These are phyloP conservation scores for Viridothelium virens DNA, from an alignment of 495 filamentous ascomycete species.

Conservation along the genomic window DNA sequence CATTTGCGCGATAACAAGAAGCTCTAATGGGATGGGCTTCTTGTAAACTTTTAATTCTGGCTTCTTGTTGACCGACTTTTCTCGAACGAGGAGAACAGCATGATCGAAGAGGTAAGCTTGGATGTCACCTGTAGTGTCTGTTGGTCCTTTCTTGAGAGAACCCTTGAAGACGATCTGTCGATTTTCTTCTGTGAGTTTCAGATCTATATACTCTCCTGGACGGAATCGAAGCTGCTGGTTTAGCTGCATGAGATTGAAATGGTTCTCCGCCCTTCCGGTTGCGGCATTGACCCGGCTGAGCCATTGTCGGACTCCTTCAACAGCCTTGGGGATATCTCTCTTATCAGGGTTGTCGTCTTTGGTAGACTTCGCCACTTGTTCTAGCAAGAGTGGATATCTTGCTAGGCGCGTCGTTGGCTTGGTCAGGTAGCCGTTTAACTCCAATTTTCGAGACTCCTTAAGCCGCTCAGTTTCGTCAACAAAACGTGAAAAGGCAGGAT, in stretches of 20 bases:
- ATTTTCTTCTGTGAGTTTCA: conserved; percentile 89
- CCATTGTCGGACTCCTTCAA: conserved; percentile 76
- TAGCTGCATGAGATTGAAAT: conserved; percentile 87
- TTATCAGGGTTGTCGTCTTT: conserved; percentile 80
- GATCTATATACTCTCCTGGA: conserved; percentile 78
- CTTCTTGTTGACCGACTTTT: conserved; percentile 83
- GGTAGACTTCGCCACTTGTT: conserved; percentile 82
- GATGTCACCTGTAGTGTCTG: conserved; percentile 72
- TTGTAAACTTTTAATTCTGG: conserved; percentile 93
- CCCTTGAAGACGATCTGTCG: conserved; percentile 91
- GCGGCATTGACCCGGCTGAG: conserved; percentile 84
- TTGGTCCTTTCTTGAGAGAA: conserved; percentile 81
- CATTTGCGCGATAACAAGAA: conserved; percentile 92
- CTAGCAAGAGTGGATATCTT: conserved; percentile 88
- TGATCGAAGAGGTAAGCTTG: conserved; percentile 95
- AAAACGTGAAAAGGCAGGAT: conserved; percentile 78
- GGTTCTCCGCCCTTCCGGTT: conserved; percentile 94
- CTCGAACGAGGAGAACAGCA: conserved; percentile 75
- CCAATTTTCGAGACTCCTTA: conserved; percentile 92
- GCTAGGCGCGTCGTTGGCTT: conserved; percentile 96
- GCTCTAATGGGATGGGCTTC: conserved; percentile 89
- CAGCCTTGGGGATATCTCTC: conserved; percentile 81
- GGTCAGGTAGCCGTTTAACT: conserved; percentile 95
- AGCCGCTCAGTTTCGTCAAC: conserved; percentile 95
- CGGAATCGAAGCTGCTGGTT: conserved; percentile 83